Evolutionary conservation across 2,329 filamentous ascomycete genomes (phyloP).

Genomic region (Aaosphaeria arxii): DNA sequence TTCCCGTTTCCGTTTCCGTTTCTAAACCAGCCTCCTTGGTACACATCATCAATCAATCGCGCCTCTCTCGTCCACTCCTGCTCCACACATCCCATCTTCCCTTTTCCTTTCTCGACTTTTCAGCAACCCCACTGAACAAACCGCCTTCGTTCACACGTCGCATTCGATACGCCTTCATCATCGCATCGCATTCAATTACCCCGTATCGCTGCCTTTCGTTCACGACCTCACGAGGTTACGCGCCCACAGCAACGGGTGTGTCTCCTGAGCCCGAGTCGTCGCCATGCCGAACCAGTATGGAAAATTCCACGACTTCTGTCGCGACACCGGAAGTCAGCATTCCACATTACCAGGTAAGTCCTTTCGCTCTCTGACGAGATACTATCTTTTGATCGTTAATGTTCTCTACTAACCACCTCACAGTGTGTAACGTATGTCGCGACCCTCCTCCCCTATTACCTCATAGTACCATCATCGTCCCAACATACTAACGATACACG

Average conservation of each 20-base stretch:
- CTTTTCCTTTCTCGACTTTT: not conserved
- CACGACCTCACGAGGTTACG: constrained; percentile 18
- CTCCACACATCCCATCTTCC: constrained; percentile 7
- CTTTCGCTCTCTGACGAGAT: constrained; percentile 9
- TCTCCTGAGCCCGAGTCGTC: constrained; percentile 4
- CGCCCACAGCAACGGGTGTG: constrained; percentile 9
- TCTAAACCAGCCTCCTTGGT: not conserved
- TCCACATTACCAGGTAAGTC: constrained; percentile 40
- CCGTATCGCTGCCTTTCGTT: not conserved
- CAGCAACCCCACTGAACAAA: not conserved
- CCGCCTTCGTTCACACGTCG: not conserved
- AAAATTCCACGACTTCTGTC: constrained; percentile 47
- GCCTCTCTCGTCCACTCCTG: constrained; percentile 9
- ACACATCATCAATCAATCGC: constrained; percentile 4
- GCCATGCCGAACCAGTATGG: constrained; percentile 34
- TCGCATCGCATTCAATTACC: not conserved
- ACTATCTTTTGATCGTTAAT: not conserved
- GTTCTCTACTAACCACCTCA: constrained; percentile 15
- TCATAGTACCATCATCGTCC: too few relatives aligned
- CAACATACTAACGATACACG: constrained; percentile 11
- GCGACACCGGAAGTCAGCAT: constrained; percentile 44
- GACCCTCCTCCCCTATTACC: not conserved
- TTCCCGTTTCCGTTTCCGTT: too few relatives aligned
- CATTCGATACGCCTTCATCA: not conserved
- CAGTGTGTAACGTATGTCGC: constrained; percentile 49